Conservation (phyloP, 177 flowering plant species). For the Vitis hybrid region DNA sequence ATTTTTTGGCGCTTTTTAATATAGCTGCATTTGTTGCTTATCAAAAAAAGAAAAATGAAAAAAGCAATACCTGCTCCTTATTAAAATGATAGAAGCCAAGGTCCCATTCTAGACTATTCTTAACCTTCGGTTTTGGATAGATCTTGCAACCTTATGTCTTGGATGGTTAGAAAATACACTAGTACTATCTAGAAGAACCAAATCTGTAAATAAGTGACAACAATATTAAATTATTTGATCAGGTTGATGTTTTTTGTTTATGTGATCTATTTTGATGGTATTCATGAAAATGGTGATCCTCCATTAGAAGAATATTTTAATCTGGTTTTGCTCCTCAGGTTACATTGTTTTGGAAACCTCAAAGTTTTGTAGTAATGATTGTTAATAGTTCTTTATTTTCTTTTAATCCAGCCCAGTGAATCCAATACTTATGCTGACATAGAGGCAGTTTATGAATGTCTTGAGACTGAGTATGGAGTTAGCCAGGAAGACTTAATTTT, state of each 20-base stretch:
- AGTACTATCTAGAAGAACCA: no score
- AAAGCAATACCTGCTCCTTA: no score
- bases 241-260: not conserved
- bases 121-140: no score
- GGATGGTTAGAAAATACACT: no score
- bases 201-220: no score
- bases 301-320: not conserved
- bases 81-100: no score
- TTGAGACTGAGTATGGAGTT: conserved; percentile 84
- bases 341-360: not conserved
- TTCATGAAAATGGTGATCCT: not conserved
- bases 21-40: no score
- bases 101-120: no score
- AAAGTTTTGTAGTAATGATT: not conserved
- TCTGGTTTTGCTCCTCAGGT: not conserved
- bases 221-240: no score
- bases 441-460: conserved; percentile 93
- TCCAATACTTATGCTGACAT: conserved; percentile 93
- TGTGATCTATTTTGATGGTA: not conserved
- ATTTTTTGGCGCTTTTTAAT: no score
- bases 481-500: conserved; percentile 89
- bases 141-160: no score
- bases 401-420: conserved; percentile 81
- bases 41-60: no score
- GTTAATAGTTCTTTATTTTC: conserved; percentile 10